phyloP scores from a whole-genome alignment of 306 rosid genomes.

The Gillenia trifoliata region DNA sequence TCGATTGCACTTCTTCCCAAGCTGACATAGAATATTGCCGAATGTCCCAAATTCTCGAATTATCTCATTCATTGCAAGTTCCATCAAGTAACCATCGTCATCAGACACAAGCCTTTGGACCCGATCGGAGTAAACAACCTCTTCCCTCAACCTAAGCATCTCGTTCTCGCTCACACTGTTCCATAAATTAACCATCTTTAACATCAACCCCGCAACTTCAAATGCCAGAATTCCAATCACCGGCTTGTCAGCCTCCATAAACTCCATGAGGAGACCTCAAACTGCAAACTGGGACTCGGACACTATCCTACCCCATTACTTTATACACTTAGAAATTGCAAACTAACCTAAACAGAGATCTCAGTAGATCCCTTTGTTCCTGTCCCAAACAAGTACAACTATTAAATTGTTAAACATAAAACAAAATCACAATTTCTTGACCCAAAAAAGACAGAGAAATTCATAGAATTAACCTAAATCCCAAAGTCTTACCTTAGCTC shows the following conservation, averaged over 20 bases:
- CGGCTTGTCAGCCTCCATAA: conserved; percentile 36
- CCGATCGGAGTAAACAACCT: conserved; percentile 51
- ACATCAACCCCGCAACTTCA: conserved; percentile 76
- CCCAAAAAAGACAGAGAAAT: not conserved
- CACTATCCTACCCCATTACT: conserved; percentile 35
- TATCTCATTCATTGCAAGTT: conserved; percentile 62
- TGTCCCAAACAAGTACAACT: conserved; percentile 20
- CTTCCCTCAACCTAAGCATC: conserved; percentile 37
- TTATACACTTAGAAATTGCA: conserved; percentile 6
- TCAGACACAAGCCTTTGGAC: conserved; percentile 55
- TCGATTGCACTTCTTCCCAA: conserved; percentile 59
- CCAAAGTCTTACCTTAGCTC: not conserved
- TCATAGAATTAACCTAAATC: not conserved
- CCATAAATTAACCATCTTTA: conserved; percentile 67
- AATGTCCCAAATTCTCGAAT: conserved; percentile 41
- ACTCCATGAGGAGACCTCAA: conserved; percentile 43
- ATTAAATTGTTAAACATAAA: conserved; percentile 21
- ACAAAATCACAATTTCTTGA: not conserved
- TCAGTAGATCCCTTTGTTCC: conserved; percentile 29
- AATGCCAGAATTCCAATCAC: conserved; percentile 63
- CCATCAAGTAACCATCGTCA: conserved; percentile 51
- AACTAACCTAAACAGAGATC: conserved; percentile 5
- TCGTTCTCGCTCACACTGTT: conserved; percentile 52
- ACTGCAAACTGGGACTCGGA: conserved; percentile 38
- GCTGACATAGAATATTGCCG: conserved; percentile 57